Percentiles rank a stretch among this genome's conserved stretches.
These are phyloP conservation scores for Zygoascus biomembranicola DNA, from an alignment of 805 yeast genomes.

Conservation along the genomic window DNA sequence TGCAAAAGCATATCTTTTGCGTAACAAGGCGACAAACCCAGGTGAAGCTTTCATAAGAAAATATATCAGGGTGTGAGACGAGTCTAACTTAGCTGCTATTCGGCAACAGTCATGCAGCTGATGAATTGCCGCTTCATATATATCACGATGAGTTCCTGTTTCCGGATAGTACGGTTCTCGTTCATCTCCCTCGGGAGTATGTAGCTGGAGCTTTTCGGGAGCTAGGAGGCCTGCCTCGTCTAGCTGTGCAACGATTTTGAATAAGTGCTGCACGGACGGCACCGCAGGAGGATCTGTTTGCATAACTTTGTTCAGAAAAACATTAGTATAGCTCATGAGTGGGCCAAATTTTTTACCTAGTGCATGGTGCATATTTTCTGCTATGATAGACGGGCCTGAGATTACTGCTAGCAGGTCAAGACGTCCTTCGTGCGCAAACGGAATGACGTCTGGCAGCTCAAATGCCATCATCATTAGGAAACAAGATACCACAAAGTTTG, in stretches of 20 bases:
- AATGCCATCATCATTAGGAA: conserved; percentile 15
- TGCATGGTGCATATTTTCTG: not conserved
- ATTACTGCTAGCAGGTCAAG: conserved; percentile 8
- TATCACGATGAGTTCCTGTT: not conserved
- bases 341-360: not conserved
- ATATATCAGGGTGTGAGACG: not conserved
- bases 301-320: not conserved
- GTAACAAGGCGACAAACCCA: not conserved
- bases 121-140: not conserved
- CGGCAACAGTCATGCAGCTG: not conserved
- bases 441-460: conserved; percentile 9
- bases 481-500: conserved; percentile 7
- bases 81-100: not conserved
- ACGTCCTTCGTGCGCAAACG: not conserved
- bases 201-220: not conserved
- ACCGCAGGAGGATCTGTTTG: not conserved
- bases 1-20: not conserved
- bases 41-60: not conserved
- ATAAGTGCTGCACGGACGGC: not conserved
- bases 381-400: conserved; percentile 6
- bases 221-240: not conserved
- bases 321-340: not conserved
- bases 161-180: not conserved
- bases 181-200: not conserved
- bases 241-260: not conserved